phyloP scores from a whole-genome alignment of 208 protist genomes.

The Crithidia sp. region DNA sequence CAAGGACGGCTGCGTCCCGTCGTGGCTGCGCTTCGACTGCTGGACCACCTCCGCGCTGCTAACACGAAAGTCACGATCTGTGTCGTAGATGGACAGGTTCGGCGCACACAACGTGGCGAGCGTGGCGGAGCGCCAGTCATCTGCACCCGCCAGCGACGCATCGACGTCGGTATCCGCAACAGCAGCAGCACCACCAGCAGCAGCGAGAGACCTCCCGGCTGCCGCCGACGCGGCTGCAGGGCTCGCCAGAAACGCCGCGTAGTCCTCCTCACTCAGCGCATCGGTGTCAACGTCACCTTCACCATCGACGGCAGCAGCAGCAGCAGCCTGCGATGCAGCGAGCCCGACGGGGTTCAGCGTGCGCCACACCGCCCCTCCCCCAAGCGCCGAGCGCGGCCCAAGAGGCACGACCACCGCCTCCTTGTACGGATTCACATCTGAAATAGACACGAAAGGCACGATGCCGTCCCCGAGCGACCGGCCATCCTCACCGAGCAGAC shows the following conservation, averaged over 20 bases:
- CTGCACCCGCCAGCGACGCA: slow-evolving; percentile 1
- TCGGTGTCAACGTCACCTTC: not conserved
- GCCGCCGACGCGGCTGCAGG: slow-evolving; percentile 6
- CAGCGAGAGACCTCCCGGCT: not conserved
- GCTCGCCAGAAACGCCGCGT: slow-evolving; percentile 25
- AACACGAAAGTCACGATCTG: slow-evolving; percentile 71
- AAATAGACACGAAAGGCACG: slow-evolving; percentile 42
- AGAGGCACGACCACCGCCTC: not conserved
- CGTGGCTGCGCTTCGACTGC: slow-evolving; percentile 22
- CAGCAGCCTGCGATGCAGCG: slow-evolving; percentile 23
- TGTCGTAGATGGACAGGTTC: slow-evolving; percentile 78
- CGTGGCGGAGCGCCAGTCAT: slow-evolving; percentile 34
- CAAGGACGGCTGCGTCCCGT: not conserved
- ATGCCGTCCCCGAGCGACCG: slow-evolving; percentile 66
- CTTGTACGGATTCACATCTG: not conserved
- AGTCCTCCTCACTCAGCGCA: slow-evolving; percentile 24
- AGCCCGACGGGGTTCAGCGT: slow-evolving; percentile 38
- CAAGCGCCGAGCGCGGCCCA: not conserved
- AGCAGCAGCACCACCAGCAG: not conserved
- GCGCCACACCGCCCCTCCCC: slow-evolving; percentile 19
- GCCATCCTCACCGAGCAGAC: slow-evolving; percentile 53
- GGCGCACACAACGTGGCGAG: slow-evolving; percentile 55
- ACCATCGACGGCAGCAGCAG: not conserved
- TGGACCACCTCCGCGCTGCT: slow-evolving; percentile 55
- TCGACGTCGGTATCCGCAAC: too few relatives aligned